Evolutionary conservation across 1,284 basidiomycete genomes (phyloP).

Genomic region (Takashimella tepidaria): DNA sequence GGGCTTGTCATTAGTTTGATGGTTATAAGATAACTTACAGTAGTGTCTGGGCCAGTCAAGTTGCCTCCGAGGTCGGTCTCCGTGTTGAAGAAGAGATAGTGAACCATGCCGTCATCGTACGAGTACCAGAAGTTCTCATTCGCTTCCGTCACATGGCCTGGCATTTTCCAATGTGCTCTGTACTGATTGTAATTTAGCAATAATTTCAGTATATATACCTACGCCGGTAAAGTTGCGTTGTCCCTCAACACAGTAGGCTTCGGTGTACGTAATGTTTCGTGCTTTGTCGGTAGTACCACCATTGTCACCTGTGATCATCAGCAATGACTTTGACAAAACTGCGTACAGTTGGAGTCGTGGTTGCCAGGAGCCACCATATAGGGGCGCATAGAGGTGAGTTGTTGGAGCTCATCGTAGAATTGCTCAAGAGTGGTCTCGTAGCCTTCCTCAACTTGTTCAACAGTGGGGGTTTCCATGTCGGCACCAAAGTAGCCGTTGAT

Average conservation of each 20-base stretch:
- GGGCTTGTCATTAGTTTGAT: neutral
- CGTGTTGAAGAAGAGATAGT: conserved; percentile 9
- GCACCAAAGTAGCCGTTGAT: conserved; percentile 13
- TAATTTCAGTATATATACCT: neutral
- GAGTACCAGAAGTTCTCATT: conserved; percentile 18
- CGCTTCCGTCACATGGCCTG: conserved; percentile 7
- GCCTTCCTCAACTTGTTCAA: conserved; percentile 7
- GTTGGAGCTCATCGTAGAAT: conserved; percentile 23
- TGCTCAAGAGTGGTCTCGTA: conserved; percentile 21
- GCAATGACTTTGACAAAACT: neutral
- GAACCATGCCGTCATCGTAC: conserved; percentile 6
- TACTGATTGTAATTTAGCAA: neutral
- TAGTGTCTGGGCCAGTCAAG: neutral
- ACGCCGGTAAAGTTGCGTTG: conserved; percentile 6
- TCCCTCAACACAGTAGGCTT: conserved; percentile 12
- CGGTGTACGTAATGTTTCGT: conserved; percentile 10
- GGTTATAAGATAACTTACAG: neutral
- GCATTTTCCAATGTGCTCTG: conserved; percentile 19
- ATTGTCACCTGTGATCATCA: neutral
- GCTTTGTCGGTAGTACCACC: conserved; percentile 4
- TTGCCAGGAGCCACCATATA: conserved; percentile 8
- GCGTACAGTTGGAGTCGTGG: conserved; percentile 1
- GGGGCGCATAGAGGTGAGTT: conserved; percentile 15
- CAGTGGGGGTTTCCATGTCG: neutral
- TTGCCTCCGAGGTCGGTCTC: conserved; percentile 7